Evolutionary conservation across 768 basidiomycete genomes (phyloP), one percentile per base, ranked within the genome.

Genomic region (Russula ochroleuca): DNA sequence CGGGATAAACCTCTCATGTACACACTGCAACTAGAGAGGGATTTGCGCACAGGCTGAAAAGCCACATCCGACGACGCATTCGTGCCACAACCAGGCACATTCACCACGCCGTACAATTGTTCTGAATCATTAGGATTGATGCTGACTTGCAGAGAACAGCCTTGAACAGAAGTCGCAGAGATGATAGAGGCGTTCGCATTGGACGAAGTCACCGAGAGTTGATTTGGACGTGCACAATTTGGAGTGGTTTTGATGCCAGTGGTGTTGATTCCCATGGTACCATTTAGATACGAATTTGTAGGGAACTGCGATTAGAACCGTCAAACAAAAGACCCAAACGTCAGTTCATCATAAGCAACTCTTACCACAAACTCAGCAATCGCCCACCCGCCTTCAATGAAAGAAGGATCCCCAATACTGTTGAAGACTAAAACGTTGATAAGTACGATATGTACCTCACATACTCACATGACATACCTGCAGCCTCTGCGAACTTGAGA

Each of bases 331-430:
- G n/a, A 14, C 31, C n/a, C 15, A 28, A 6, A 23, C 4, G 10
- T 37, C 13, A 23, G 11, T 41, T 5, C 37, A 59, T 43, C 5
- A 35, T 8, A 38, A 43, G 5, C 35, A 37, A 63, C 5, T 37
- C 76, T 48, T 63, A 84, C 86, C 31, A 71, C 64, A 63, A 87
- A 86, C 64, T 79, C 72, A 1, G 81, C 79, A 25, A 79, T 79
- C 8, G 86, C 77, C 86, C 86, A 88, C 0, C 70, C 74, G 0
- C 70, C 70, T 8, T 67, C 54, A 23, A 87, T 74, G 68, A 86
- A 88, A 9, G 85, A 82, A 1, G 87, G 87, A 61, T 86, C 83
- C 6, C 74, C 69, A 7, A 87, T 70, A 19, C 72, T 68, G 31
- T 65, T 82, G 77, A 41, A 78, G 71, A 5, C 77, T 77, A 79